These are phyloP conservation scores for Chiua virens DNA, from an alignment of 768 basidiomycete genomes.

Conservation along the genomic window DNA sequence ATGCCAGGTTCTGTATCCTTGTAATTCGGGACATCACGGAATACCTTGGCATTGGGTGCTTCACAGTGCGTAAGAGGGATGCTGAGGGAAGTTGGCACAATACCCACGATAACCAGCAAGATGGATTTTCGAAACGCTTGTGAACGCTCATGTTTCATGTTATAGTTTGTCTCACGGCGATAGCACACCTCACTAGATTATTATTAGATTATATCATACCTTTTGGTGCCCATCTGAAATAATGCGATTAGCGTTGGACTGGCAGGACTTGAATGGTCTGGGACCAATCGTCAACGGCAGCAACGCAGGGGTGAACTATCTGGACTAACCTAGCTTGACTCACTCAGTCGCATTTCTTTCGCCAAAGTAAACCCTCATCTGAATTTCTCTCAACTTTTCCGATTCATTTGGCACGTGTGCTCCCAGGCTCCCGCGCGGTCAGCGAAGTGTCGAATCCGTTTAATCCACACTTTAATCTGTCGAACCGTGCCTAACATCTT, in stretches of 20 bases:
- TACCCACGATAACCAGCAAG: conserved; percentile 28
- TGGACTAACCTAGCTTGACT: too few species aligned
- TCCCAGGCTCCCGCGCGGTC: too few species aligned
- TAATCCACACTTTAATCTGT: too few species aligned
- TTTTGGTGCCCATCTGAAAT: not conserved
- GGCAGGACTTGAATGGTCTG: too few species aligned
- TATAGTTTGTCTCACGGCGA: not conserved
- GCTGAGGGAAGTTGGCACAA: conserved; percentile 59
- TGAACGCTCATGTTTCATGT: conserved; percentile 6
- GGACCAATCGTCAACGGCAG: too few species aligned
- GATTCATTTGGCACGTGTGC: too few species aligned
- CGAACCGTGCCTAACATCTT: too few species aligned
- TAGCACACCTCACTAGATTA: conserved; percentile 1
- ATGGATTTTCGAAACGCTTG: conserved; percentile 21
- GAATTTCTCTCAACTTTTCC: too few species aligned
- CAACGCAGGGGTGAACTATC: too few species aligned
- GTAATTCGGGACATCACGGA: conserved; percentile 89
- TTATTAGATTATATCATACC: not conserved
- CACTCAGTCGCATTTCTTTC: too few species aligned
- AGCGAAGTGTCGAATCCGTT: too few species aligned
- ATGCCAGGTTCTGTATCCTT: conserved; percentile 75
- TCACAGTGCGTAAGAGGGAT: conserved; percentile 88
- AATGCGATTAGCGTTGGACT: not conserved
- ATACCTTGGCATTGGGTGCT: conserved; percentile 92
- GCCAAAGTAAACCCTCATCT: too few species aligned